phyloP scores from a whole-genome alignment of 208 protist genomes.

The Borovskyia barvae region DNA sequence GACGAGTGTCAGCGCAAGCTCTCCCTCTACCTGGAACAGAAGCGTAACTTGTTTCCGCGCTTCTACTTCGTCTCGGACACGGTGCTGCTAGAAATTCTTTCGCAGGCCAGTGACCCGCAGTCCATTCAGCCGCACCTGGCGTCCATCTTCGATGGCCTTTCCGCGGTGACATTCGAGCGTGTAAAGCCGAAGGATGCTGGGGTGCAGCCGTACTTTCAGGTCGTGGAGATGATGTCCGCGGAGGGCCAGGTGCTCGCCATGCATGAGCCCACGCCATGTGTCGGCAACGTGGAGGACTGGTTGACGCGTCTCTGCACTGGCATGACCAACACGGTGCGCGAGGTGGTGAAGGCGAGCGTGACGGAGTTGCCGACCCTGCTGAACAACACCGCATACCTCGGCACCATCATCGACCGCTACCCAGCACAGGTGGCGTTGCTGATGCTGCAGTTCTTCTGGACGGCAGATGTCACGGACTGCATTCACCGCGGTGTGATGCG shows the following conservation, averaged over 20 bases:
- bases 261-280: slow-evolving; percentile 85
- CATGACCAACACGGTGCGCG: slow-evolving; percentile 91
- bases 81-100: slow-evolving; percentile 97
- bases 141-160: slow-evolving; percentile 93
- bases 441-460: slow-evolving; percentile 97
- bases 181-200: slow-evolving; percentile 91
- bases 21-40: slow-evolving; percentile 97
- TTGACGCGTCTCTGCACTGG: slow-evolving; percentile 87
- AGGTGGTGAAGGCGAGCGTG: slow-evolving; percentile 88
- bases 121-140: slow-evolving; percentile 94
- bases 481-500: slow-evolving; percentile 88
- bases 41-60: slow-evolving; percentile 96
- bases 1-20: slow-evolving; percentile 98
- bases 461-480: slow-evolving; percentile 92
- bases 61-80: slow-evolving; percentile 99
- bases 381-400: slow-evolving; percentile 82
- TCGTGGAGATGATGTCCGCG: slow-evolving; percentile 88
- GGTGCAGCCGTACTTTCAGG: slow-evolving; percentile 88
- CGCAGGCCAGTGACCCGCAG: slow-evolving; percentile 93
- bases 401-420: slow-evolving; percentile 93
- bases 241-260: slow-evolving; percentile 91
- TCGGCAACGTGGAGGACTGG: slow-evolving; percentile 95
- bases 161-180: slow-evolving; percentile 89
- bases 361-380: slow-evolving; percentile 87
- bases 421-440: slow-evolving; percentile 95